Conservation (phyloP, 2,329 filamentous ascomycete species). For the Cladosporium sp. region DNA sequence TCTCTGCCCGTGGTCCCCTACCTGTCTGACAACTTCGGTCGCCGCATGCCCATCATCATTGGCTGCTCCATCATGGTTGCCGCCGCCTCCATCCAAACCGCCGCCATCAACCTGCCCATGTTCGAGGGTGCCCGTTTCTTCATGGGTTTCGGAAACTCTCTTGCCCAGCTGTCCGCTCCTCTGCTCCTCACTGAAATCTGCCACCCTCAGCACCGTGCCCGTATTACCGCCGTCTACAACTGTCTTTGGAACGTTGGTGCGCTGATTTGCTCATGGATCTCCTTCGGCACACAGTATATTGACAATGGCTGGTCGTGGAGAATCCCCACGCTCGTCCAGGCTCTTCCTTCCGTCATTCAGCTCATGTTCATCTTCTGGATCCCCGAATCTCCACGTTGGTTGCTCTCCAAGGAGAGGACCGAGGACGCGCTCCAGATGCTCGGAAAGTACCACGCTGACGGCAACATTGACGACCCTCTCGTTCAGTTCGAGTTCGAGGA, state of each 20-base stretch:
- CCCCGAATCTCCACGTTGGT: constrained; percentile 61
- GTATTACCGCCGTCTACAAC: constrained; percentile 21
- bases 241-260: constrained; percentile 21
- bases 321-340: constrained; percentile 29
- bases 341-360: constrained; percentile 30
- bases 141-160: constrained; percentile 20
- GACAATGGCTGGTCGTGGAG: constrained; percentile 46
- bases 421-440: constrained; percentile 46
- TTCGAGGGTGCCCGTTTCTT: constrained; percentile 21
- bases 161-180: constrained; percentile 19
- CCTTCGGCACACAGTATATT: constrained; percentile 19
- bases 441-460: constrained; percentile 63
- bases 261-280: constrained; percentile 19
- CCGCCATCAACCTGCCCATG: constrained; percentile 16
- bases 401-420: constrained; percentile 54
- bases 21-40: constrained; percentile 29
- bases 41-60: constrained; percentile 22
- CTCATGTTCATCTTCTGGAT: constrained; percentile 48
- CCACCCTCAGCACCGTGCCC: constrained; percentile 19
- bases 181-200: constrained; percentile 20
- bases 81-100: constrained; percentile 16
- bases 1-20: constrained; percentile 27
- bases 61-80: constrained; percentile 20
- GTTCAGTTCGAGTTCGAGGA: constrained; percentile 68
- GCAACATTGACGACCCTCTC: constrained; percentile 57